Base-by-base conservation (phyloP, 192 early-diverging fungal genomes). In the Endogone sp. region DNA sequence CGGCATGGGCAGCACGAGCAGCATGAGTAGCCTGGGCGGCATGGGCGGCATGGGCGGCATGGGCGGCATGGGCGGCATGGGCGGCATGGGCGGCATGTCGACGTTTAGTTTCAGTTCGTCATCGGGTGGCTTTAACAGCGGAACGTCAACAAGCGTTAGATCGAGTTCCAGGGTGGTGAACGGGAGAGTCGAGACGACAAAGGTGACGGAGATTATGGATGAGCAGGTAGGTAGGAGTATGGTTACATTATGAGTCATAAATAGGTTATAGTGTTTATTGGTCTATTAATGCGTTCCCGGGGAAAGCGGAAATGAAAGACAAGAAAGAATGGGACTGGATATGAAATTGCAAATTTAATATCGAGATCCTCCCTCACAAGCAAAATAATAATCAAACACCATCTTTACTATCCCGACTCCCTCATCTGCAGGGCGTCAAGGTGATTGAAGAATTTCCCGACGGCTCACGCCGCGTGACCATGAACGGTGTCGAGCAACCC, bases 401-500 rank as follows among this genome's bases (percentile, higher is more conserved):
- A n/a, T n/a, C n/a, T n/a, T n/a, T n/a, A n/a, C n/a, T n/a, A n/a
- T n/a, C n/a, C 37, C 37, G 16, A 49, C 16, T 49, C 6, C 37
- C 16, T 16, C 37, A 49, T 16, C 37, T 56, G 55, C 27, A 60
- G 59, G 59, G 59, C 1, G 2, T 60, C 24, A 60, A 23, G 22
- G 24, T 23, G 59, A 60, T 28, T 21, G 59, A 60, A 22, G 59
- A 60, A 0, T 2, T 26, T 29, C 72, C 28, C 73, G 72, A 31
- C 68, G 66, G 28, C 71, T 68, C 11, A 61, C 29, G 26, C 60
- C 65, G 30, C 74, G 66, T 23, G 62, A 66, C 23, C 61, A 55
- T 3, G 60, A 74, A 21, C 71, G 69, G 73, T 37, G 60, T 49
- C 73, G 64, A 25, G 69, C 63, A 30, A 68, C 61, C 25, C 37